Base-by-base conservation (phyloP, 495 filamentous ascomycete species). In the Neurospora pannonica region DNA sequence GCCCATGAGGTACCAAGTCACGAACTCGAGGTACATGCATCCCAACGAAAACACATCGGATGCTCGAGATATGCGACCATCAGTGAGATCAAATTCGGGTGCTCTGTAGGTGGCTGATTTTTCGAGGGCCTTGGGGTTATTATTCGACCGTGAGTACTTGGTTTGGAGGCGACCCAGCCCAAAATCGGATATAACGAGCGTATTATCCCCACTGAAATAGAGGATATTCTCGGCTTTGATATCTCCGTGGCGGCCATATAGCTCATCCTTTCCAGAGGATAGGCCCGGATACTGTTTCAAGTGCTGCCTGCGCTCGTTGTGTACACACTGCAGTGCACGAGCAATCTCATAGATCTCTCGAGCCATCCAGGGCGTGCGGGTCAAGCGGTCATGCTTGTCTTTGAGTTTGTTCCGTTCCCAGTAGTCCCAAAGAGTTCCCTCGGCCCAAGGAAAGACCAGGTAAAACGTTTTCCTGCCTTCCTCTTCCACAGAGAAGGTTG, bases 31-130 rank as follows among this genome's bases (percentile, higher is more conserved):
- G 11, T 34, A 70, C 31, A 73, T 36, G 62, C 74, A 75, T 2
- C 71, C 74, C 19, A 75, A 2, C n/a, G 71, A 73, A 54, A 73
- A 75, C 1, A 75, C 38, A 37, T 75, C 74, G n/a, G 60, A 38
- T 10, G 13, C 13, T 8, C 38, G 60, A 4, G 74, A 75, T 31
- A 75, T 70, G 7, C 15, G 8, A 6, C 60, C 71, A 0, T 21
- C 10, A 4, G 4, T 0, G 2, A 75, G 34, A 24, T 75, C 74
- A n/a, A 75, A 75, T 1, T 75, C 74, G 37, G 74, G 74, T 1
- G 71, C 71, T 21, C 71, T 34, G 28, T 75, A 75, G 1, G 74
- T 75, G 17, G 69, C 71, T n/a, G 74, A 70, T 37, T 36, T 72
- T 1, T 60, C 48, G 5, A 60, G 21, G 3, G 11, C 2, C 7